Evolutionary conservation across 2,329 filamentous ascomycete species (phyloP).

Genomic region (Penicillium hordei): DNA sequence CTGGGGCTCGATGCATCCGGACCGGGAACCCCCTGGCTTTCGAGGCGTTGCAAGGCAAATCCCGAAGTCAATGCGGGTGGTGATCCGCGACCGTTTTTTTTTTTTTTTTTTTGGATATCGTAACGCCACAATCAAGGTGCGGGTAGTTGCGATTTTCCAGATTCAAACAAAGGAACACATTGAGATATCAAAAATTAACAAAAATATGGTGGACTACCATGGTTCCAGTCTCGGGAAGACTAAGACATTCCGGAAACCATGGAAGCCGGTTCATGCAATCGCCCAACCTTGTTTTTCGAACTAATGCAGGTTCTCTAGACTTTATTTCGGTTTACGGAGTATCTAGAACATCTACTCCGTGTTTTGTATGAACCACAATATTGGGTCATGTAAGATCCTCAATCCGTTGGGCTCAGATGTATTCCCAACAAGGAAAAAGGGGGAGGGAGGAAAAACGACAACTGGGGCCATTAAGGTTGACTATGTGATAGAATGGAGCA

Average conservation of each 20-base stretch:
- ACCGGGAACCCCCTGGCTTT: constrained; percentile 2
- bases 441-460: neutral
- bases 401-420: neutral
- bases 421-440: constrained; percentile 6
- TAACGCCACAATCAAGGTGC: constrained; percentile 2
- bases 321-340: neutral
- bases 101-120: neutral
- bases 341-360: neutral
- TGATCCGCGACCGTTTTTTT: constrained; percentile 9
- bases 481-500: constrained; percentile 2
- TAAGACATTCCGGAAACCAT: constrained; percentile 13
- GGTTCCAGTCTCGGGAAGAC: constrained; percentile 4
- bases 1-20: constrained; percentile 2
- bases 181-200: neutral
- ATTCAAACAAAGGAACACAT: neutral
- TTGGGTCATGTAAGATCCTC: constrained; percentile 9
- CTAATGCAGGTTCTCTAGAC: constrained; percentile 31
- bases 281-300: constrained; percentile 25
- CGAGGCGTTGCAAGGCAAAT: constrained; percentile 16
- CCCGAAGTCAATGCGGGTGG: constrained; percentile 2
- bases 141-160: neutral
- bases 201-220: neutral
- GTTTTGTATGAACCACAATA: constrained; percentile 9
- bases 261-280: constrained; percentile 28
- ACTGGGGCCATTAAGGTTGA: constrained; percentile 8